Base-by-base conservation (phyloP, 108 stramenopile species). In the Nannochloropsis gaditana region DNA sequence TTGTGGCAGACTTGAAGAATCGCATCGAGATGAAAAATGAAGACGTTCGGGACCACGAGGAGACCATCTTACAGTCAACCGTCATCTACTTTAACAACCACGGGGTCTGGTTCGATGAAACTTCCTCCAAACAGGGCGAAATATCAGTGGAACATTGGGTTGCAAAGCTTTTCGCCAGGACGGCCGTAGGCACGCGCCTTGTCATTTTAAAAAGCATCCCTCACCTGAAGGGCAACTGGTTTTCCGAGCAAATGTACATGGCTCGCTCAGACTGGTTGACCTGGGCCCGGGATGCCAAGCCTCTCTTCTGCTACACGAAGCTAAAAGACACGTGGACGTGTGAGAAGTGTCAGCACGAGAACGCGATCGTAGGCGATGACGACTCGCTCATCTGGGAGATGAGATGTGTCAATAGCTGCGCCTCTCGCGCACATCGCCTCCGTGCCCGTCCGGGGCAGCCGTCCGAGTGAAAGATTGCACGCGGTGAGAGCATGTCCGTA, bases 211-310 rank as follows among this genome's bases (percentile, higher is more conserved):
- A 73, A 73, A 73, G 59, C 59, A 73, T 73, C 15, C 59, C 59
- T n/a, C 59, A 73, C 59, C n/a, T 73, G n/a, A 73, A 73, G 59
- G 59, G 59, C 59, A 73, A 73, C 59, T 73, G 59, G 59, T 73
- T 73, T n/a, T 73, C 59, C 4, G 59, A 73, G 59, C 59, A 73
- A n/a, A 73, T 73, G 59, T 73, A 73, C 59, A 73, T 73, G 59
- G 59, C 59, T 15, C 59, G 59, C 59, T 73, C 59, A n/a, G 59
- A 73, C 59, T 73, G 59, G 59, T n/a, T 73, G 59, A 73, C 59
- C 3, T 73, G 59, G 59, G 59, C 59, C 6, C 59, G 59, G n/a
- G 59, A 73, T n/a, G 15, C 59, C 59, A 73, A 73, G 59, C 59
- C 59, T 15, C 59, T 73, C 59, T 73, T n/a, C 59, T 73, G 59